Evolutionary conservation across 129 eudicot species (phyloP), one percentile per base, ranked within the genome.

Genomic region (Erigeron canadensis): DNA sequence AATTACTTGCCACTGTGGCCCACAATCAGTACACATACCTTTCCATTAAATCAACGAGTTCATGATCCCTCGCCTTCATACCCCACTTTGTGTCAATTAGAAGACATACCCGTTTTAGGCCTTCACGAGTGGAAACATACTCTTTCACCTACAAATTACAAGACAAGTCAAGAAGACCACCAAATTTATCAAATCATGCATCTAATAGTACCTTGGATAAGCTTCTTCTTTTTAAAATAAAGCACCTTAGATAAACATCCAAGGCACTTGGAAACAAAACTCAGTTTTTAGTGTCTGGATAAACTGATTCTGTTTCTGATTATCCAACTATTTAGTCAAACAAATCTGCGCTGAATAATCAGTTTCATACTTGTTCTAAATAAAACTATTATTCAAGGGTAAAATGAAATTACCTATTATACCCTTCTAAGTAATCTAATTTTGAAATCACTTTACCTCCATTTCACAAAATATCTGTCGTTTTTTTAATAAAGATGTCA

Each of bases 81-180:
- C 98, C 98, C 98, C 98, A 93, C 73, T 93, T 93, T 67, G 98
- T 93, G 81, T 93, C 98, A 8, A 93, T 84, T 51, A 93, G 87
- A 86, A 93, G 90, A 72, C 98, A 93, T 8, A 93, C 98, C 50
- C 89, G 80, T 85, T 84, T 87, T 68, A 89, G 81, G 70, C 92
- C 90, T 71, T 87, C 88, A 65, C 98, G 89, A 16, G 96, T 87
- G 11, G 90, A 81, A 63, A 93, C 98, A 67, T 89, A 93, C 81
- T 93, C 98, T 83, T 93, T 93, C 64, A 93, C 98, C 98, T 93
- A 70, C 78, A 83, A 66, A 73, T 12, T 17, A 28, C 21, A 37
- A 40, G 51, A 58, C 28, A 65, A 3, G 64, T 42, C 37, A 23
- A 58, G 51, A 5, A 17, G 71, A 41, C 23, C 11, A 77, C 17